phyloP scores from a whole-genome alignment of 768 basidiomycete species.

The Leucosporidium yakuticum region DNA sequence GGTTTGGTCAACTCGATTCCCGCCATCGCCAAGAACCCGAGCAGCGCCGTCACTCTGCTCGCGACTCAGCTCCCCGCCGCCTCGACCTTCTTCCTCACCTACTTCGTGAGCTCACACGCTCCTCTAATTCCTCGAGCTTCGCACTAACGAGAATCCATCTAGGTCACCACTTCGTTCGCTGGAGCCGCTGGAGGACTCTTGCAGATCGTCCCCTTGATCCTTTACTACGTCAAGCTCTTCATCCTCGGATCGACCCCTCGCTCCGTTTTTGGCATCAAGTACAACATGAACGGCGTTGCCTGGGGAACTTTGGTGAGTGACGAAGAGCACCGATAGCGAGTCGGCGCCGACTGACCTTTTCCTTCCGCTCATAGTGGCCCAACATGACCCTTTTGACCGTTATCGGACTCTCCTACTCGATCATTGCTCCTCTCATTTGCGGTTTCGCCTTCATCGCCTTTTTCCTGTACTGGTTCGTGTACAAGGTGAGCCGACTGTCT shows the following conservation, averaged over 20 bases:
- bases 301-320: slow-evolving; percentile 60
- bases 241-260: slow-evolving; percentile 84
- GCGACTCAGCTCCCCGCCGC: slow-evolving; percentile 73
- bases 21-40: slow-evolving; percentile 60
- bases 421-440: slow-evolving; percentile 90
- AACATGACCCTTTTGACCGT: slow-evolving; percentile 69
- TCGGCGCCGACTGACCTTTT: background rate
- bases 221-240: slow-evolving; percentile 88
- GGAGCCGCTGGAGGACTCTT: slow-evolving; percentile 75
- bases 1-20: slow-evolving; percentile 67
- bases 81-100: slow-evolving; percentile 87
- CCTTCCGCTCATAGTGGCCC: slow-evolving; percentile 47
- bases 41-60: slow-evolving; percentile 61
- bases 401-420: slow-evolving; percentile 68
- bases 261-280: slow-evolving; percentile 76
- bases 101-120: slow-evolving; percentile 49
- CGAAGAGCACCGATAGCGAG: background rate
- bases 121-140: background rate
- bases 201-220: slow-evolving; percentile 61
- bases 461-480: slow-evolving; percentile 72
- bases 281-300: slow-evolving; percentile 57
- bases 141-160: too few species aligned
- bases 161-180: slow-evolving; percentile 48
- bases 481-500: slow-evolving; percentile 50
- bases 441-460: slow-evolving; percentile 78